Conservation (phyloP, 2,329 filamentous ascomycete species). For the Chaetomiaceae sp. region DNA sequence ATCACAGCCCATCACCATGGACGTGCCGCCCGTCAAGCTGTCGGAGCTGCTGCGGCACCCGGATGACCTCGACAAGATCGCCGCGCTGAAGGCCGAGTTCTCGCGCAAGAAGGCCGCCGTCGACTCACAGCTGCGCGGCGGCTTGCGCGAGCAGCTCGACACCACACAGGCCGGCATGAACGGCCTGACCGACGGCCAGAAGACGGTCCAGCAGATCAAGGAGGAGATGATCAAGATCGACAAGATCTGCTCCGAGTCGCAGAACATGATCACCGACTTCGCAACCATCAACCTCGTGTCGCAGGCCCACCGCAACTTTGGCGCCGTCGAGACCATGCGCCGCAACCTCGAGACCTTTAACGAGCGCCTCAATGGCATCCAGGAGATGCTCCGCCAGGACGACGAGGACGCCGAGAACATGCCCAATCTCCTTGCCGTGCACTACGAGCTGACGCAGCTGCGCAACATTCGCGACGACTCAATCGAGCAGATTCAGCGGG, state of each 20-base stretch:
- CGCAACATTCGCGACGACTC: conserved; percentile 94
- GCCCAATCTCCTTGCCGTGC: conserved; percentile 82
- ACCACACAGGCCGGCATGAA: conserved; percentile 91
- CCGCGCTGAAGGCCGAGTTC: conserved; percentile 85
- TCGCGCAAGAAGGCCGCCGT: conserved; percentile 88
- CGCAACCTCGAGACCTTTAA: conserved; percentile 84
- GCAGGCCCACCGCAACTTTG: conserved; percentile 94
- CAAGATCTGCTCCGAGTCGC: conserved; percentile 91
- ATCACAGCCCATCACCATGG: conserved; percentile 44
- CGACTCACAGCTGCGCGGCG: conserved; percentile 83
- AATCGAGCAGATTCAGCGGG: conserved; percentile 87
- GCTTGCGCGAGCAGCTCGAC: conserved; percentile 87
- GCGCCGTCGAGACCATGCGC: conserved; percentile 89
- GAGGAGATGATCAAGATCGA: conserved; percentile 99
- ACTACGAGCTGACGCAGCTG: conserved; percentile 88
- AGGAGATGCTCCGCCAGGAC: conserved; percentile 75
- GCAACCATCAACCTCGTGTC: conserved; percentile 86
- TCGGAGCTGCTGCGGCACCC: conserved; percentile 90
- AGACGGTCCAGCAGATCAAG: conserved; percentile 87
- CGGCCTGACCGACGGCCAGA: conserved; percentile 82
- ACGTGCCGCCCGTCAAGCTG: conserved; percentile 71
- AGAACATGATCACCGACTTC: conserved; percentile 97
- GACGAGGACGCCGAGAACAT: conserved; percentile 84
- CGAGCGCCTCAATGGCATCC: conserved; percentile 68
- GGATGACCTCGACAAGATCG: conserved; percentile 95